Evolutionary conservation across 1,139 yeast genomes (phyloP).

Genomic region (Taphrina flavorubra): DNA sequence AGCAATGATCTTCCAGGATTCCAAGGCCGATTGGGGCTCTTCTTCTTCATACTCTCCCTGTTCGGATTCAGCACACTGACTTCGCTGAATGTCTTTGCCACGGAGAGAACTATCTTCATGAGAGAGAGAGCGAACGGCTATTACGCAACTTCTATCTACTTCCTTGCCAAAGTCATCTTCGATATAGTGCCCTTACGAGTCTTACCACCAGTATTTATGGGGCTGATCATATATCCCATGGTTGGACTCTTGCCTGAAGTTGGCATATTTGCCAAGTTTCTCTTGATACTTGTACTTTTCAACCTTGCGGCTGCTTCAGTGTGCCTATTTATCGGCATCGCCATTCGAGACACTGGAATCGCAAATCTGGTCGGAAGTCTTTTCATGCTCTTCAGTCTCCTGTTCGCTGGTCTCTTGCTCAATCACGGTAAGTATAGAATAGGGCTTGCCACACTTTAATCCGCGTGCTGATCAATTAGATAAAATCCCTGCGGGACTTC

Average conservation of each 20-base stretch:
- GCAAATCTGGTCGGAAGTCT: constrained; percentile 89
- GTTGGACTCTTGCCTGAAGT: constrained; percentile 75
- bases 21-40: constrained; percentile 90
- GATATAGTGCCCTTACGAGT: constrained; percentile 89
- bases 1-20: constrained; percentile 91
- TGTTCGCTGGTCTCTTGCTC: constrained; percentile 91
- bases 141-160: constrained; percentile 84
- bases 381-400: constrained; percentile 76
- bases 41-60: constrained; percentile 77
- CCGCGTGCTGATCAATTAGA: constrained; percentile 50
- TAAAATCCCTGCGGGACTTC: constrained; percentile 70
- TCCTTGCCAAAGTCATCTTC: constrained; percentile 80
- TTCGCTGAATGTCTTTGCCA: constrained; percentile 78
- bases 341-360: constrained; percentile 88
- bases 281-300: constrained; percentile 74
- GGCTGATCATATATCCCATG: constrained; percentile 88
- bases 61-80: constrained; percentile 94
- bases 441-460: too few species aligned
- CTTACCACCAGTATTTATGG: constrained; percentile 81
- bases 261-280: constrained; percentile 70
- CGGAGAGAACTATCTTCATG: constrained; percentile 84
- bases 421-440: constrained; percentile 57
- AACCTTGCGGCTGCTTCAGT: constrained; percentile 85
- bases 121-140: constrained; percentile 94
- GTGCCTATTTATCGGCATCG: constrained; percentile 82